phyloP scores from a whole-genome alignment of 1,284 basidiomycete genomes.

The Cutaneotrichosporon cavernicola region DNA sequence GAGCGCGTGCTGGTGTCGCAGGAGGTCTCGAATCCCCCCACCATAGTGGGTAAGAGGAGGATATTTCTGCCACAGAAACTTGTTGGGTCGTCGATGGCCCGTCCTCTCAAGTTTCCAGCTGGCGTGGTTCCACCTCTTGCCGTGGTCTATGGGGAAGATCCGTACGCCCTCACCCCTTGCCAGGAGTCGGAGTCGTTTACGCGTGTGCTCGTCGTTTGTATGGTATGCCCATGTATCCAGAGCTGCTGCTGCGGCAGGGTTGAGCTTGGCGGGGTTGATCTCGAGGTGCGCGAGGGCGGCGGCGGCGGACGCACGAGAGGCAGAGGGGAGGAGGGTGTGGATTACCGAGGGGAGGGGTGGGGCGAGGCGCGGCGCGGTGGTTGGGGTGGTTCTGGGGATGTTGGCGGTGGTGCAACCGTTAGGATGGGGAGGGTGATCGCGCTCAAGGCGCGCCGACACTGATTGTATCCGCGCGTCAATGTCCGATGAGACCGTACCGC shows the following conservation, averaged over 20 bases:
- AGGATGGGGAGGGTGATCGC: not conserved
- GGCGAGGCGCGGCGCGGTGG: not conserved
- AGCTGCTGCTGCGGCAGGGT: not conserved
- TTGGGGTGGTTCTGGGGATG: not conserved
- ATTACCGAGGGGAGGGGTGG: not conserved
- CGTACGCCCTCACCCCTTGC: not conserved
- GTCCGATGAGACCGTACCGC: not conserved
- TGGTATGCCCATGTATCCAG: slow-evolving; percentile 12
- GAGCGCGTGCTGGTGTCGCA: slow-evolving; percentile 16
- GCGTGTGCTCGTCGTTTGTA: slow-evolving; percentile 5
- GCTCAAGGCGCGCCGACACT: not conserved
- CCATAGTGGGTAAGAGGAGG: not conserved
- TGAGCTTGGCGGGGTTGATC: not conserved
- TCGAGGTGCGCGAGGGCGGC: not conserved
- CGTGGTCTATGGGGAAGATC: not conserved
- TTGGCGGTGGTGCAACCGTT: not conserved
- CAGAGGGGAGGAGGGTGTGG: slow-evolving; percentile 9
- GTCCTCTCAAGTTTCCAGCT: not conserved
- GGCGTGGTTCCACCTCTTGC: not conserved
- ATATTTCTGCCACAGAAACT: slow-evolving; percentile 1
- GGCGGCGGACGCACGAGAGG: not conserved
- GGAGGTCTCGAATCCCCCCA: not conserved
- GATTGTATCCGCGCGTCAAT: not conserved
- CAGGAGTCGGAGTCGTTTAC: not conserved
- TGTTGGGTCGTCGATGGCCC: not conserved